Conservation (phyloP, 306 rosid species). For the Trifolium pratense region DNA sequence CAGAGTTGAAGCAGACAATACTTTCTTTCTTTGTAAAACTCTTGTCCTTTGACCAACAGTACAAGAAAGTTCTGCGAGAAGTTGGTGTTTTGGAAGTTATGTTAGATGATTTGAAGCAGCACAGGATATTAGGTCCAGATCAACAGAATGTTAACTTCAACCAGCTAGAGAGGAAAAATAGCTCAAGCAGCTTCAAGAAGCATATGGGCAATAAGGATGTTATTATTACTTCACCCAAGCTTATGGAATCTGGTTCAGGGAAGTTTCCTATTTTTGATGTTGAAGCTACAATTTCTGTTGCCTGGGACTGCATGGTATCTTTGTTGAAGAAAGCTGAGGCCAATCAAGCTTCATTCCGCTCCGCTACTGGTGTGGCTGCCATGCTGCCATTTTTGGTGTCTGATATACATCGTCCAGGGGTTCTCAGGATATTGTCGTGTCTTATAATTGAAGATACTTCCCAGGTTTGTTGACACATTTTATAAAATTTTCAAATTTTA, state of each 20-base stretch:
- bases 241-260: slow-evolving; percentile 80
- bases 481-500: slow-evolving; percentile 6
- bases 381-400: slow-evolving; percentile 89
- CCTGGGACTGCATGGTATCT: slow-evolving; percentile 97
- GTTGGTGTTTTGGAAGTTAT: slow-evolving; percentile 98
- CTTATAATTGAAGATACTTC: slow-evolving; percentile 84
- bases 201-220: slow-evolving; percentile 77
- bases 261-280: slow-evolving; percentile 86
- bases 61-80: slow-evolving; percentile 96
- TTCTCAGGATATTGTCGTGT: slow-evolving; percentile 86
- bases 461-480: slow-evolving; percentile 67
- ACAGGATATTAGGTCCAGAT: slow-evolving; percentile 71
- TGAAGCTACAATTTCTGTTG: slow-evolving; percentile 78
- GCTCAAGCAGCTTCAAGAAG: slow-evolving; percentile 75
- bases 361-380: slow-evolving; percentile 74
- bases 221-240: slow-evolving; percentile 86
- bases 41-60: slow-evolving; percentile 96
- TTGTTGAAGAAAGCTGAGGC: slow-evolving; percentile 91
- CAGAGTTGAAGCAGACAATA: slow-evolving; percentile 85
- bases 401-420: slow-evolving; percentile 83
- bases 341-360: slow-evolving; percentile 87
- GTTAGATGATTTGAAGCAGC: slow-evolving; percentile 92
- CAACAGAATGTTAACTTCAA: slow-evolving; percentile 54
- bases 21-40: slow-evolving; percentile 94
- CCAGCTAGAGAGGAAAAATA: slow-evolving; percentile 67